Base-by-base conservation (phyloP, 2,329 filamentous ascomycete species). In the Epichloe elymi region DNA sequence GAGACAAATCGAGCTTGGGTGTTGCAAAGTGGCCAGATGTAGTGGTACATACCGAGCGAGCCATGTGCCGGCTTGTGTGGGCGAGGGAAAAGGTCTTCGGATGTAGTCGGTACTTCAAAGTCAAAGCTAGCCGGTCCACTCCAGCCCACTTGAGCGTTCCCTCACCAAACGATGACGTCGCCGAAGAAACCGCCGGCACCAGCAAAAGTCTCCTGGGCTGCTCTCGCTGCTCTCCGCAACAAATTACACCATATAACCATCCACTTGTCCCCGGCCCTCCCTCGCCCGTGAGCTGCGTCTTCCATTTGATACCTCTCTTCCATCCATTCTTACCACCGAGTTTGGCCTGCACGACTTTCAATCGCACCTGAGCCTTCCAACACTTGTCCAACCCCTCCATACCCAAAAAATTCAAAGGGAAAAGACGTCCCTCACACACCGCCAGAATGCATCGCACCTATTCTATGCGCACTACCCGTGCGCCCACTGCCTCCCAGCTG, bases 401-500 rank as follows among this genome's bases (percentile, higher is more conserved):
- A 19, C 52, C 30, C 30, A 11, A 10, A 0, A 30, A 30, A 0
- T 4, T 10, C 55, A 51, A 49, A 51, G 49, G 51, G 55, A 54
- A 52, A 52, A 48, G 51, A 52, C 44, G 48, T 52, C 53, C 57
- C 56, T 58, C 57, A 42, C 49, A 50, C 48, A 55, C 55, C 55
- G 49, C 53, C 70, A 72, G 55, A 52, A 98, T 98, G 91, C 93
- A 98, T 80, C 89, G 91, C 70, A 96, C 93, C 59, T 98, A 97
- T 70, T 95, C 89, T 63, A 95, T 96, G 93, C 90, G 93, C 84
- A 86, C 94, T 73, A 85, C 87, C 71, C 85, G 93, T 78, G 88
- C 88, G 70, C 93, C 93, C 46, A 98, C 93, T 59, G 93, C 93
- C 65, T 94, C 89, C 65, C 78, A 81, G 65, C 73, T 82, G 44